Evolutionary conservation across 768 basidiomycete genomes (phyloP).

Genomic region (Boletus vermiculosoides): DNA sequence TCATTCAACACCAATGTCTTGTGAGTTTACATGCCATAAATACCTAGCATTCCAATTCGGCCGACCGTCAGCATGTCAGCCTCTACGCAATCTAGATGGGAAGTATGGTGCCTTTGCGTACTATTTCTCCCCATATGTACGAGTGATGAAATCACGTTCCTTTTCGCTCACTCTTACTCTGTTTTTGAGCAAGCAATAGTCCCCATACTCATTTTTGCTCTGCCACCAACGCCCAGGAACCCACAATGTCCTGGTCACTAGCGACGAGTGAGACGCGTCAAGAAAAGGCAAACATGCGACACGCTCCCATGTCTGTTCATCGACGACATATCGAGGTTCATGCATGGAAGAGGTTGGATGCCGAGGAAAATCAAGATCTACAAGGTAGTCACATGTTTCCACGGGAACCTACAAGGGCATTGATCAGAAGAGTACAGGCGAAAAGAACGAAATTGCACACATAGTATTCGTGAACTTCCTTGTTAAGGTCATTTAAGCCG

Average conservation of each 20-base stretch:
- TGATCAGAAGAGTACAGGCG: constrained; percentile 5
- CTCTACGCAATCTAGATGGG: constrained; percentile 9
- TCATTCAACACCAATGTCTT: background rate
- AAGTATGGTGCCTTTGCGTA: constrained; percentile 6
- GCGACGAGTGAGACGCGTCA: constrained; percentile 70
- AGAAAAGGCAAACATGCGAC: constrained; percentile 82
- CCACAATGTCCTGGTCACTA: constrained; percentile 78
- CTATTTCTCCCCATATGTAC: constrained; percentile 7
- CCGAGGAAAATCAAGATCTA: constrained; percentile 85
- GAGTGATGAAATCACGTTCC: constrained; percentile 20
- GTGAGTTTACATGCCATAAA: constrained; percentile 1
- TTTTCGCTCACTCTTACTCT: constrained; percentile 34
- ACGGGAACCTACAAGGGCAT: constrained; percentile 54
- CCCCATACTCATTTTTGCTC: constrained; percentile 72
- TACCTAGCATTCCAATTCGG: constrained; percentile 21
- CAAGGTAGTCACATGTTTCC: constrained; percentile 80
- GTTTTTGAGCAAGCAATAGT: constrained; percentile 86
- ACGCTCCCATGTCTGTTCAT: constrained; percentile 73
- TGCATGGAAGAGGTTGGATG: constrained; percentile 52
- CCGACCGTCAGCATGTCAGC: constrained; percentile 18
- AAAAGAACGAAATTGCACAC: constrained; percentile 44
- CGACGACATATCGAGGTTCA: constrained; percentile 80
- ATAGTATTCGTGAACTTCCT: constrained; percentile 73
- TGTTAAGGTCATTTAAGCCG: constrained; percentile 86
- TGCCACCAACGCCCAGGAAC: constrained; percentile 72